Base-by-base conservation (phyloP, 805 yeast species). In the Candida coquimbonensis region DNA sequence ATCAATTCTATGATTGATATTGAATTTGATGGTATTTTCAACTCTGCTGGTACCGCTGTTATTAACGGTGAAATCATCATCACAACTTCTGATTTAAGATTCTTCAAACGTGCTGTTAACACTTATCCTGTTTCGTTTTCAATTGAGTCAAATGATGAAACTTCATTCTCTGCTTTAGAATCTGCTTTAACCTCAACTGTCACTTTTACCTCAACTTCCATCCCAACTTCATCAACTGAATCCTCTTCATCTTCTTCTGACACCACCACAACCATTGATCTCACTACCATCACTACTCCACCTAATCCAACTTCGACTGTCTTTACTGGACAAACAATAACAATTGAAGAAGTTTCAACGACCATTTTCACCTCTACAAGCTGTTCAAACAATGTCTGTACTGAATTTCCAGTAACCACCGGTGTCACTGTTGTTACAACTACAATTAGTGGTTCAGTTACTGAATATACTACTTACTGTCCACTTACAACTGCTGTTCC, bases 1-100 rank as follows among this genome's bases (percentile, higher is more conserved):
- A 53, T 55, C 45, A 51, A 47, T 36, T 49, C 49, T 29, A 42
- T 39, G 21, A 37, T n/a, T 9, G 7, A 24, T 7, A 17, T 39
- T 9, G 14, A 17, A 17, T 40, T 16, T 48, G 39, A 31, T 32
- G 40, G 24, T 19, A 41, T 32, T 17, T 38, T 44, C 31, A 38
- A 40, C 24, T 34, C 21, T 7, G 27, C 40, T 17, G 42, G 41
- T 19, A 27, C 35, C 17, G 41, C 41, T 19, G 24, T 29, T 19
- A 34, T 29, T 8, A 19, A 8, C 11, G 41, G 41, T 39, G 21
- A 8, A 4, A 21, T 39, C 13, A 19, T 26, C 9, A 19, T 39
- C 14, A 31, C 35, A 16, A 39, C 41, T 13, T 13, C 19, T 7
- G 35, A 29, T 7, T 25, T 11, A 3, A 39, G 17, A 31, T 31